Conservation (phyloP, 2,329 filamentous ascomycete species). For the Ophioceras dolichostomum region DNA sequence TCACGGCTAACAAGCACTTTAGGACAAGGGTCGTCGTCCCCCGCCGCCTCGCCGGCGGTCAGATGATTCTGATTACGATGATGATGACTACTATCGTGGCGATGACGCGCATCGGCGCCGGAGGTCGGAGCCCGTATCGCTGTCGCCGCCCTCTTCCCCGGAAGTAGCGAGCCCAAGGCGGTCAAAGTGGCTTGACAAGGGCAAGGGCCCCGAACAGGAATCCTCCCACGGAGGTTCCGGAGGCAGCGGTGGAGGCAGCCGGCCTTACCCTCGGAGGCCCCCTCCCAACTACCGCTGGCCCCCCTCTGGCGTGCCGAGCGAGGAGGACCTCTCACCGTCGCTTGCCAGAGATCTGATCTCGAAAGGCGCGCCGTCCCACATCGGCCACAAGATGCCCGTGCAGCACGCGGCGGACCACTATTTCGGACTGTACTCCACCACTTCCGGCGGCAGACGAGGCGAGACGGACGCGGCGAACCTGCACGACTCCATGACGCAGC, state of each 20-base stretch:
- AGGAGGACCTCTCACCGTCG: constrained; percentile 37
- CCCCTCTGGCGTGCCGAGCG: constrained; percentile 33
- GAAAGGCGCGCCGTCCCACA: constrained; percentile 43
- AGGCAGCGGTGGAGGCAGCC: constrained; percentile 14
- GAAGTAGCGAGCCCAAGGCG: background rate
- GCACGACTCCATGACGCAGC: constrained; percentile 43
- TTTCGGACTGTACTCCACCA: constrained; percentile 42
- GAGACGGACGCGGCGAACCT: constrained; percentile 34
- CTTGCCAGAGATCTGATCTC: constrained; percentile 45
- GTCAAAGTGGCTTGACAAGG: constrained; percentile 16
- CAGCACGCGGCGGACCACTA: constrained; percentile 43
- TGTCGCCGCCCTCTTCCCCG: constrained; percentile 18
- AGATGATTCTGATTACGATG: too few relatives aligned
- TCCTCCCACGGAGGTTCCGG: constrained; percentile 11
- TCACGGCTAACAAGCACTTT: too few relatives aligned
- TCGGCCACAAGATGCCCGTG: constrained; percentile 39
- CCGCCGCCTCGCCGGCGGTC: too few relatives aligned
- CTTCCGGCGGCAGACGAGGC: constrained; percentile 11
- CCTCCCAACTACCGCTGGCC: too few relatives aligned
- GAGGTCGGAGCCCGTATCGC: constrained; percentile 24
- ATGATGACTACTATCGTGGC: too few relatives aligned
- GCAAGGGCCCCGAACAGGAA: constrained; percentile 22
- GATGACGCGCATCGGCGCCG: background rate
- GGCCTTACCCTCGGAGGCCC: constrained; percentile 27
- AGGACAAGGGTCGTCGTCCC: too few relatives aligned